Evolutionary conservation across 768 basidiomycete genomes (phyloP), one percentile per base, ranked within the genome.

Genomic region (Plicaturopsis crispa): DNA sequence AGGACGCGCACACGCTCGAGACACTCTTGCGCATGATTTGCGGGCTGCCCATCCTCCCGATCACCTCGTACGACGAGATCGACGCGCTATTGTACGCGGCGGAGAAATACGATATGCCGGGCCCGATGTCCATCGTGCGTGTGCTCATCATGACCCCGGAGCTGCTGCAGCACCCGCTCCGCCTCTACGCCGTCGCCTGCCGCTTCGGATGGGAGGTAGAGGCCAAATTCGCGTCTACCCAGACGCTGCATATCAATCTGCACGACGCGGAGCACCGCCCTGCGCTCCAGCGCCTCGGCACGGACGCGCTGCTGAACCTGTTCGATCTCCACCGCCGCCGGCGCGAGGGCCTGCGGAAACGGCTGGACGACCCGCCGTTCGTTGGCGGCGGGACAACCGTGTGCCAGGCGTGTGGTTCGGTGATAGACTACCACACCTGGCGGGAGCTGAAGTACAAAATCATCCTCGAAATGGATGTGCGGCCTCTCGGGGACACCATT

Each of bases 101-200:
- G 0, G 78, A 83, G 49, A 80, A 80, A 49, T 83, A 82, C 52
- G 80, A 81, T 24, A 82, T 80, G 74, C 69, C 73, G 0, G 80
- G 80, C 0, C 76, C 79, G 2, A 60, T 65, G 41, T 78, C 75
- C 5, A 69, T 80, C 45, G 55, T 80, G 35, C 75, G 76, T 26
- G 69, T 75, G 23, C 65, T 75, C n/a, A 60, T 75, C 38, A 65
- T 70, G 52, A 72, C 72, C 0, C 72, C 70, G 1, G 57, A 68
- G 0, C 62, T 81, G 30, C 56, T 72, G 17, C 59, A 64, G 24
- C 59, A 73, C 31, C 70, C 76, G 0, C 57, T 80, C 13, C 67
- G 71, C 10, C 54, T 80, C 12, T 80, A 79, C 45, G 61, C 69
- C 4, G 56, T 72, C 3, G 71, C 77, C 14, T 72, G 71, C 38